A percentile compares a stretch with the other conserved stretches of the same genome.
These are phyloP conservation scores for Retiboletus flavoniger DNA, from an alignment of 1,284 basidiomycete genomes.

Conservation along the genomic window DNA sequence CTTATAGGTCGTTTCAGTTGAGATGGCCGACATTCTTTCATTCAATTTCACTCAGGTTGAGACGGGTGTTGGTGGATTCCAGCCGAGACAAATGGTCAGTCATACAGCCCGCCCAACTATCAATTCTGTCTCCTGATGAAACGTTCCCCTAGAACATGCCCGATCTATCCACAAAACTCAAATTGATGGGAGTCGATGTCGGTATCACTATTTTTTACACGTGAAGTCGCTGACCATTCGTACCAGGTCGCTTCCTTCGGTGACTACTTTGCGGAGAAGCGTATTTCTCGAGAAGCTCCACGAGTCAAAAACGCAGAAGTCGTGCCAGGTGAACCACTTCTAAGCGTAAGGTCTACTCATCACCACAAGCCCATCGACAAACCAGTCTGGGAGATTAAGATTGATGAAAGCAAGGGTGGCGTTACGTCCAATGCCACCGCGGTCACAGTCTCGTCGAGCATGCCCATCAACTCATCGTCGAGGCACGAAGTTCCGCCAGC, in stretches of 20 bases:
- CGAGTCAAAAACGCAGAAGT: constrained; percentile 6
- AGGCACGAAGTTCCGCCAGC: no score
- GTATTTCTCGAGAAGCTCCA: constrained; percentile 15
- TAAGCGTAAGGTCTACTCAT: no score
- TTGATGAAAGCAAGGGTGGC: constrained; percentile 9
- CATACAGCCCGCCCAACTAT: constrained; percentile 29
- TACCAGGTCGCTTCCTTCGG: constrained; percentile 68
- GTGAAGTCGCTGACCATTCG: constrained; percentile 1
- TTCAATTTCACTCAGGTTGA: constrained; percentile 67
- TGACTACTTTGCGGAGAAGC: constrained; percentile 71
- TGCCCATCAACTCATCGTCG: no score
- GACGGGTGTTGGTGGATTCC: constrained; percentile 46
- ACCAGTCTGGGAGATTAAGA: constrained; percentile 18
- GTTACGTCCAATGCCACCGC: no score
- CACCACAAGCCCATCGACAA: not conserved
- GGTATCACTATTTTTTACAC: constrained; percentile 10
- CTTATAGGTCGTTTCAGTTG: constrained; percentile 35
- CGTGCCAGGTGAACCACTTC: not conserved
- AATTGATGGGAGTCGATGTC: constrained; percentile 75
- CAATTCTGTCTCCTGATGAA: constrained; percentile 31
- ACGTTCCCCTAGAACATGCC: constrained; percentile 43
- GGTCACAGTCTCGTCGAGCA: no score
- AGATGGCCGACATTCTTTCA: constrained; percentile 75
- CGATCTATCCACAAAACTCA: constrained; percentile 63
- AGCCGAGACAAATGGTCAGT: constrained; percentile 48